Percentiles rank a stretch among this genome's conserved stretches.
Conservation (phyloP, 345 rosid genomes). For the Ailanthus altissimus region DNA sequence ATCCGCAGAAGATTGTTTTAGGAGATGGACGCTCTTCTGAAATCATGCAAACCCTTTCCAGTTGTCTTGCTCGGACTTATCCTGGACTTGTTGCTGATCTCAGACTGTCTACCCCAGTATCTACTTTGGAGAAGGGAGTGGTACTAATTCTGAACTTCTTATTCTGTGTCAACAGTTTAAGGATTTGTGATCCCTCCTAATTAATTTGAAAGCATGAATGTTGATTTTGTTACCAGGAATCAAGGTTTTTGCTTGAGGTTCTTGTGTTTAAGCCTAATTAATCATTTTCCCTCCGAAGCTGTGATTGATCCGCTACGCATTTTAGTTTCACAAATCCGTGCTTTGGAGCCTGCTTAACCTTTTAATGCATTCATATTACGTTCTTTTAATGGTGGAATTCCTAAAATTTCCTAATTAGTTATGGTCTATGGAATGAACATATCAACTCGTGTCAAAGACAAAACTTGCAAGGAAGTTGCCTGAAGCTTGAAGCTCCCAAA, state of each 20-base stretch:
- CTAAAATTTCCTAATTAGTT: not conserved
- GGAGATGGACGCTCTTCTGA: conserved; percentile 76
- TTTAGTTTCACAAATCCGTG: not conserved
- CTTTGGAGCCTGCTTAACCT: not conserved
- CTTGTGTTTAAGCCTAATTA: not conserved
- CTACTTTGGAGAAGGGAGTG: conserved; percentile 77
- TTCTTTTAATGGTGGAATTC: not conserved
- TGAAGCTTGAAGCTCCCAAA: not conserved
- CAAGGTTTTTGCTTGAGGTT: not conserved
- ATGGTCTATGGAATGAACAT: not conserved
- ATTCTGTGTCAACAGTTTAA: conserved; percentile 12
- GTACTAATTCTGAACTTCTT: conserved; percentile 37
- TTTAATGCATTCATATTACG: not conserved
- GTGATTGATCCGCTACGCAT: not conserved
- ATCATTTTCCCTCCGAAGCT: not conserved
- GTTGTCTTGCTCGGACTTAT: conserved; percentile 77
- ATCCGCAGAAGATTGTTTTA: conserved; percentile 53
- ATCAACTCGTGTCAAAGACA: not conserved
- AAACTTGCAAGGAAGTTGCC: not conserved
- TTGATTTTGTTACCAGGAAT: not conserved
- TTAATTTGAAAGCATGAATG: not conserved
- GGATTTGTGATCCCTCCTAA: not conserved
- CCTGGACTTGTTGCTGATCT: conserved; percentile 74
- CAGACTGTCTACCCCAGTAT: conserved; percentile 61
- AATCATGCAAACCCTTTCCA: conserved; percentile 75